Base-by-base conservation (phyloP, 306 rosid genomes). In the Quercus rubra region DNA sequence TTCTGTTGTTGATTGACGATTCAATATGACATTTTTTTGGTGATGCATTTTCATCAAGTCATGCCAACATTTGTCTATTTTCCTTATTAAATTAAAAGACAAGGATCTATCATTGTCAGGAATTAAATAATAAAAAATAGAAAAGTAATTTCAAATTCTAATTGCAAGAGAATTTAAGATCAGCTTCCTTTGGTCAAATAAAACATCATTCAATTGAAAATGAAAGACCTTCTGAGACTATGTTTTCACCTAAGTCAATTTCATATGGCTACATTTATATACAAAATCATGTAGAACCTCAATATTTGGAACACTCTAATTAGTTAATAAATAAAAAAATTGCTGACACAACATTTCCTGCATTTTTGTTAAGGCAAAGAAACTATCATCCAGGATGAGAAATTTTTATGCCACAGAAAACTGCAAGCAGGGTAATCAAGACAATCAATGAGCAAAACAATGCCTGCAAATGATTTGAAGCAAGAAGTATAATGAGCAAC, bases 381-480 rank as follows among this genome's bases (percentile, higher is more conserved):
- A 7, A 9, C 70, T 0, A 13, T 5, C 4, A 14, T 63, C 41
- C 35, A 14, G n/a, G n/a, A 27, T 27, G 38, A 4, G 21, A 8
- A 17, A 15, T 66, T 8, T 31, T 35, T 13, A 6, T 64, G 80
- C 85, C 69, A 49, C 83, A 78, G 57, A 82, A 82, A 70, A 76
- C 51, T 18, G 31, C 70, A 51, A 79, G 70, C 23, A 81, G 81
- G 46, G 78, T 8, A 70, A 82, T 71, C 70, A 56, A 35, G 79
- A 85, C 56, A 20, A 79, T 19, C 43, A 80, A 69, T 0, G 82
- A 75, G 76, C 84, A 85, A 76, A 79, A 71, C 57, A 85, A 82
- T 43, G 86, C 86, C 86, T 82, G 86, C 73, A 54, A 55, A 52
- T 55, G 3, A 51, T 70, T 15, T 5, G 27, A 41, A 6, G 28